phyloP scores from a whole-genome alignment of 371 early-diverging fungal species.

The Mortierella sp. region DNA sequence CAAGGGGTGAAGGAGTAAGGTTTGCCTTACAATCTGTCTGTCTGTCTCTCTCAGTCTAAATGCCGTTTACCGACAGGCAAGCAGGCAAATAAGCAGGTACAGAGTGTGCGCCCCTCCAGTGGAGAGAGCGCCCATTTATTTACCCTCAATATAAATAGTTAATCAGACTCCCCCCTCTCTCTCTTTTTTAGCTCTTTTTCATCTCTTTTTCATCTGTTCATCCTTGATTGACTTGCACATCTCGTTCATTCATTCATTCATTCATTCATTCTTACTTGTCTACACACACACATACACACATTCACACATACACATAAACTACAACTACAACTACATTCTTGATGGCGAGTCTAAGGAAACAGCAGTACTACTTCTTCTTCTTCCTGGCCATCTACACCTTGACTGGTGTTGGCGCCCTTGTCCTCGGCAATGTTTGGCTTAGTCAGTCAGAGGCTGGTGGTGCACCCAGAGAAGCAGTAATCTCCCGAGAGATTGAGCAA shows the following conservation, averaged over 20 bases:
- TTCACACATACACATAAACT: too few species aligned
- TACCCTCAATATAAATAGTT: background rate
- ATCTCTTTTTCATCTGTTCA: background rate
- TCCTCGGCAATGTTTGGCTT: constrained; percentile 51
- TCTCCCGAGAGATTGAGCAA: constrained; percentile 39
- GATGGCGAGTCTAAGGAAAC: constrained; percentile 23
- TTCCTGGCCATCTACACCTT: constrained; percentile 38
- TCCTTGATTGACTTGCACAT: background rate
- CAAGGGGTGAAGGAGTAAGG: background rate
- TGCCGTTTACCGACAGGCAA: too few species aligned
- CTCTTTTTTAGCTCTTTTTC: background rate
- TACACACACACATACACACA: background rate
- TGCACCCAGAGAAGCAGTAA: constrained; percentile 54
- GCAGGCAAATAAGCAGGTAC: too few species aligned
- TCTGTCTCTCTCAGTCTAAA: too few species aligned
- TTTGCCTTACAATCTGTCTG: background rate
- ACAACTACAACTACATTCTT: background rate
- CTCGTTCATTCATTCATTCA: background rate
- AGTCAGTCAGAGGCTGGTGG: constrained; percentile 26
- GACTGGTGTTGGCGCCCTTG: constrained; percentile 42
- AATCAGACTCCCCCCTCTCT: background rate
- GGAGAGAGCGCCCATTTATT: too few species aligned
- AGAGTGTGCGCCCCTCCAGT: too few species aligned
- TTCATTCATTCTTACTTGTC: background rate
- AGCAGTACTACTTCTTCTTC: constrained; percentile 31